Evolutionary conservation across 176 grass and related monocot species (phyloP).

Genomic region (Raddia distichophylla): DNA sequence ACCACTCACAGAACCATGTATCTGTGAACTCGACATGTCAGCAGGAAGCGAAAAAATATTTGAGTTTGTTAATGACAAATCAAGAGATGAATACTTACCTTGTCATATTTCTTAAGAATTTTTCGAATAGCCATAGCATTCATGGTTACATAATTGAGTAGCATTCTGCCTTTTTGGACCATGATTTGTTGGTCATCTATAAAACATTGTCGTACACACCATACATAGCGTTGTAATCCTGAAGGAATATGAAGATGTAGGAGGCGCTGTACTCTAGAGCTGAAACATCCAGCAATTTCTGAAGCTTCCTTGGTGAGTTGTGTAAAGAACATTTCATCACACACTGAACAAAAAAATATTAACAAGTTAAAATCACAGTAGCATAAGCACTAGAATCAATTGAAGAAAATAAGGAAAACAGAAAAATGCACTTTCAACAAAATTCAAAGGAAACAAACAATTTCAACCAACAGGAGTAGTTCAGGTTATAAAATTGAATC

Average conservation of each 20-base stretch:
- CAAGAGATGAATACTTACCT: conserved; percentile 43
- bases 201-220: conserved; percentile 66
- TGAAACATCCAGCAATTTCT: conserved; percentile 83
- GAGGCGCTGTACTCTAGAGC: conserved; percentile 69
- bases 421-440: neutral
- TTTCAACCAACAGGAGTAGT: conserved; percentile 1
- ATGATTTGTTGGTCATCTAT: conserved; percentile 82
- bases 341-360: conserved; percentile 51
- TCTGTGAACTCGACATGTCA: conserved; percentile 43
- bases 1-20: conserved; percentile 72
- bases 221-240: conserved; percentile 63
- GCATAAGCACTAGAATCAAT: neutral
- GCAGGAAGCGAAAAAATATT: neutral
- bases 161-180: conserved; percentile 73
- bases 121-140: conserved; percentile 83
- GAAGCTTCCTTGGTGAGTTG: conserved; percentile 75
- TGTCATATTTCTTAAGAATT: conserved; percentile 90
- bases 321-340: conserved; percentile 77
- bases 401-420: neutral
- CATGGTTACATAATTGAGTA: conserved; percentile 78
- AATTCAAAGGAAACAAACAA: conserved; percentile 1
- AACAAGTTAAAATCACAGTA: conserved; percentile 27
- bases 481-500: conserved; percentile 17
- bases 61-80: neutral
- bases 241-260: conserved; percentile 76